Evolutionary conservation across 441 rosid genomes (phyloP), one percentile per base, ranked within the genome.

Genomic region (Dalechampia spathulata): DNA sequence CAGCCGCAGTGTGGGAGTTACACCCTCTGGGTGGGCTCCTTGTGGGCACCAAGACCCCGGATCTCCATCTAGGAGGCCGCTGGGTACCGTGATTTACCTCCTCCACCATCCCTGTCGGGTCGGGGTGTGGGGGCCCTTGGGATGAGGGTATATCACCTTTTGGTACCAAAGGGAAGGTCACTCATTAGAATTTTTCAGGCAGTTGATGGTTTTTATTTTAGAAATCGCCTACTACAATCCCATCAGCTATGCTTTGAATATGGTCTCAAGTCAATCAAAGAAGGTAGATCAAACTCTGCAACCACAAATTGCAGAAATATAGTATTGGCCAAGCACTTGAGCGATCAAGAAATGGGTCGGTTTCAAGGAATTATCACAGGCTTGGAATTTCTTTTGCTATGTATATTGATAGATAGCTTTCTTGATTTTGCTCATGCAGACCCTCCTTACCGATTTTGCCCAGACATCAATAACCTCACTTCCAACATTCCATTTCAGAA

Each of bases 371-470:
- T 22, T 42, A 17, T 16, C 45, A 55, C 12, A 51, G 52, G 40
- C 57, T 37, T 56, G 25, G 32, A 60, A 48, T 46, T 55, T 34
- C 28, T 59, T 37, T 15, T 66, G 17, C 46, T 63, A 38, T 63
- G 8, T 32, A 41, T 41, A 30, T 34, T 40, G 19, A 8, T 49
- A 17, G 32, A 52, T 30, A 5, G 15, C 34, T 16, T 66, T 62
- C 40, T 25, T 25, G 56, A 52, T 53, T 60, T 55, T 61, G 41
- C 69, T 39, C 7, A 2, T 2, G 73, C 68, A 10, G 77, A 72
- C 67, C 76, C 73, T 57, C 77, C 80, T 7, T 64, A 50, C 55
- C 5, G 0, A 2, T 27, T 52, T 53, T 76, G 80, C 43, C 43
- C 73, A 40, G 21, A 27, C 52, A 49, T 12, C 4, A 36, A 37